Evolutionary conservation across 257 asterid species (phyloP), one percentile per base, ranked within the genome.

Genomic region (Gardenia jasminoides): DNA sequence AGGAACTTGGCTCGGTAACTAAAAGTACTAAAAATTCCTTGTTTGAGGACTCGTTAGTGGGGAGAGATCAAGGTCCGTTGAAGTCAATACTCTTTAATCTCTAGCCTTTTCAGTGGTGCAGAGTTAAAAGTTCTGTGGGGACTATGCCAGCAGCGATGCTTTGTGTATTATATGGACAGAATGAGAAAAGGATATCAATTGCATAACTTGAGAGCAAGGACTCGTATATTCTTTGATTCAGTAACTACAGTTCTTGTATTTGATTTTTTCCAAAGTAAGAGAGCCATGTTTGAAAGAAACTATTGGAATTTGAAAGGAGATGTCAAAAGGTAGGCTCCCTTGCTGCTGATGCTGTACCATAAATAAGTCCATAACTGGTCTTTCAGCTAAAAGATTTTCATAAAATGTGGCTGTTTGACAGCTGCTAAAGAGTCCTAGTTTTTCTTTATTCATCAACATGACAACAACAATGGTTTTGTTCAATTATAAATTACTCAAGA

Each of bases 61-160:
- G 39, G 44, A 75, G 43, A 56, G 79, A 30, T 62, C 15, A 19
- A 43, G 46, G 62, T 64, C 72, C 58, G 54, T 46, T 64, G 24
- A 46, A 64, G 64, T 64, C 79, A 65, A 30, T 76, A 76, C 46
- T 76, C 73, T 47, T 56, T 30, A 28, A 46, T 65, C 33, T 76
- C 31, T 64, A 20, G 72, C 66, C 80, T 65, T 76, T 76, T 46
- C 79, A 61, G 17, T 76, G 10, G 72, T 44, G 64, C 68, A 43
- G 44, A 43, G 26, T 61, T 47, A 62, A 76, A 76, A 46, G 62
- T 46, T 16, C 19, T 39, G 33, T 30, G 61, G 36, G 78, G 46
- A 26, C 8, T 62, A 62, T 33, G 6, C 36, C 13, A 70, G 44
- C 13, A 70, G 44, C 31, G 76, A 50, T 50, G 26, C 76, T 30